Evolutionary conservation across 129 eudicot species (phyloP).

Genomic region (Smallanthus sonchifolius): DNA sequence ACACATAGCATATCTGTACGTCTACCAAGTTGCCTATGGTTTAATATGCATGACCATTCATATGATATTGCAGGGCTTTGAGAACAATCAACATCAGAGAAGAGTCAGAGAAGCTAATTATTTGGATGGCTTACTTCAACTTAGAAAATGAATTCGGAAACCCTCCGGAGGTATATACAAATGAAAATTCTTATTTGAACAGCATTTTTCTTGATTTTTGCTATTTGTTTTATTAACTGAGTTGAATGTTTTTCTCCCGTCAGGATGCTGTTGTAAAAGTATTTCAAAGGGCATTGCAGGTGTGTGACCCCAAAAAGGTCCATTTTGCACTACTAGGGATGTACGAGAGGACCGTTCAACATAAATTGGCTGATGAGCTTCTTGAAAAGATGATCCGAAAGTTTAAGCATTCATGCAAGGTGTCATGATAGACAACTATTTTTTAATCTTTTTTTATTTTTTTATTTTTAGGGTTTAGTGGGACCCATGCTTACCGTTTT

Average conservation of each 20-base stretch:
- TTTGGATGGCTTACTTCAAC: slow-evolving; percentile 89
- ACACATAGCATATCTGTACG: background rate
- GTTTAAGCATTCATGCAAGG: slow-evolving; percentile 86
- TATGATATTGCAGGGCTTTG: slow-evolving; percentile 65
- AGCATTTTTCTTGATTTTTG: background rate
- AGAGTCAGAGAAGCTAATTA: slow-evolving; percentile 84
- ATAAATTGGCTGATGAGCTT: slow-evolving; percentile 72
- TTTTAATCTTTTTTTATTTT: background rate
- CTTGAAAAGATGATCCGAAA: slow-evolving; percentile 71
- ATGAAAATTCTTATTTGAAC: background rate
- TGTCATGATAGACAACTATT: slow-evolving; percentile 5
- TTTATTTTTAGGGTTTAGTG: background rate
- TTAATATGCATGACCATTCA: background rate
- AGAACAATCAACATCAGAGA: slow-evolving; percentile 72
- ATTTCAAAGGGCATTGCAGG: slow-evolving; percentile 83
- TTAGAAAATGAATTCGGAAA: slow-evolving; percentile 82
- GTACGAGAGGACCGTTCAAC: slow-evolving; percentile 76
- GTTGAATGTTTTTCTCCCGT: background rate
- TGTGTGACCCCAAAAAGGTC: slow-evolving; percentile 81
- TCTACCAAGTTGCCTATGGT: background rate
- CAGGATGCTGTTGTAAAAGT: slow-evolving; percentile 72
- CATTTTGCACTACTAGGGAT: slow-evolving; percentile 72
- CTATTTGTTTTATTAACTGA: background rate
- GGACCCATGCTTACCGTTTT: background rate
- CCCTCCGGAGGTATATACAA: slow-evolving; percentile 69